phyloP scores from a whole-genome alignment of 2,329 filamentous ascomycete genomes.

The Penicillium sp. region DNA sequence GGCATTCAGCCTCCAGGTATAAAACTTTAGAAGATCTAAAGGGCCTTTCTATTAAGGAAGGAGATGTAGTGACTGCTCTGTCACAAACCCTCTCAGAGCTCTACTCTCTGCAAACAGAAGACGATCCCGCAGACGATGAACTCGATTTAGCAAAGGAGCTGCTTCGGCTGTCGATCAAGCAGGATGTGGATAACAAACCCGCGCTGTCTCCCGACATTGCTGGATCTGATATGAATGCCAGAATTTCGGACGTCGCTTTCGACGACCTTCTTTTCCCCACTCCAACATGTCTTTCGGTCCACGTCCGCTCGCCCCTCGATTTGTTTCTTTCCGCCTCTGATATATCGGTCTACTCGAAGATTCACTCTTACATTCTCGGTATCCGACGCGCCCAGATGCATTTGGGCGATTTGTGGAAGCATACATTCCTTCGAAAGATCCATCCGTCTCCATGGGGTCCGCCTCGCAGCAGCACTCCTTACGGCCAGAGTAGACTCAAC shows the following conservation, averaged over 20 bases:
- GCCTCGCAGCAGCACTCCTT: conserved; percentile 53
- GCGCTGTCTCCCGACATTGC: too few species aligned
- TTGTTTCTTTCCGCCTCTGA: conserved; percentile 73
- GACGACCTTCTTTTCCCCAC: conserved; percentile 73
- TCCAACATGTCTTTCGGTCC: conserved; percentile 60
- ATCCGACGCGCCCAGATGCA: conserved; percentile 78
- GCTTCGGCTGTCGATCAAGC: conserved; percentile 55
- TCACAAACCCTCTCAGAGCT: conserved; percentile 70
- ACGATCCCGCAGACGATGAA: conserved; percentile 64
- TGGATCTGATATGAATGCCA: too few species aligned
- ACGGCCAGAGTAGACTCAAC: conserved; percentile 55
- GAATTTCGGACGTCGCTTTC: conserved; percentile 50
- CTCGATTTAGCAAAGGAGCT: conserved; percentile 72
- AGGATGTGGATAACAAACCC: too few species aligned
- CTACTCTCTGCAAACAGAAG: conserved; percentile 66
- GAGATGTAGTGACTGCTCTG: conserved; percentile 70
- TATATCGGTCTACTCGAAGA: conserved; percentile 67
- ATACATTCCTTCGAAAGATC: conserved; percentile 64
- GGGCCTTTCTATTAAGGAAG: conserved; percentile 68
- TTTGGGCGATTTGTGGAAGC: conserved; percentile 77
- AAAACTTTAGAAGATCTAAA: too few species aligned
- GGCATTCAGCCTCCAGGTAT: too few species aligned
- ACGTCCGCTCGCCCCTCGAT: conserved; percentile 72
- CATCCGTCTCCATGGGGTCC: conserved; percentile 63
- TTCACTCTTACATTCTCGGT: conserved; percentile 78